Evolutionary conservation across 345 rosid genomes (phyloP).

Genomic region (Balakata baccata): DNA sequence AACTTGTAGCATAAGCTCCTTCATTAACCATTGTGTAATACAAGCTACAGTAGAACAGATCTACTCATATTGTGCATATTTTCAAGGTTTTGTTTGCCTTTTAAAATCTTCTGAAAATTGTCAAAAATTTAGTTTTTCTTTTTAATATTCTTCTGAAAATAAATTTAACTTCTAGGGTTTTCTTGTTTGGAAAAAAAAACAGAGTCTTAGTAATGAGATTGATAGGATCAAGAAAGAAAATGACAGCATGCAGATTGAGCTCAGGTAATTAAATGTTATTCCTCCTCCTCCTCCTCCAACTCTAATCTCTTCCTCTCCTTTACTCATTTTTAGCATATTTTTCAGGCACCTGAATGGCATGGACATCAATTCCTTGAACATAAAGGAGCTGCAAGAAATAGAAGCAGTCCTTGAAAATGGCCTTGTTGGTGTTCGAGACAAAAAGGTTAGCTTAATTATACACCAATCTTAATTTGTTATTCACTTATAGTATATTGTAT

Average conservation of each 20-base stretch:
- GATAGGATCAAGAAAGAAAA: slow-evolving; percentile 83
- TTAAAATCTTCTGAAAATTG: no score
- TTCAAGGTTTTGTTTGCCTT: neutral
- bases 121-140: neutral
- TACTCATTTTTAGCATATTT: neutral
- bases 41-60: no score
- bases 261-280: slow-evolving; percentile 49
- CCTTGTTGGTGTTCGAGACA: slow-evolving; percentile 45
- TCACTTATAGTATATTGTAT: neutral
- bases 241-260: slow-evolving; percentile 74
- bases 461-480: neutral
- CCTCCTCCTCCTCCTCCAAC: neutral
- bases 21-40: no score
- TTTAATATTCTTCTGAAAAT: neutral
- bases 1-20: no score
- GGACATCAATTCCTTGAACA: slow-evolving; percentile 58
- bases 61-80: no score
- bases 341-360: slow-evolving; percentile 71
- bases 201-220: slow-evolving; percentile 75
- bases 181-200: neutral
- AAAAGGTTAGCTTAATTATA: slow-evolving; percentile 41
- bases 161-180: slow-evolving; percentile 20
- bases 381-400: slow-evolving; percentile 48
- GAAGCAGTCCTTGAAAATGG: slow-evolving; percentile 76
- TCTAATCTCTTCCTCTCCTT: neutral